These are phyloP conservation scores for Verticillium alfalfae DNA, from an alignment of 2,329 filamentous ascomycete genomes.

Conservation along the genomic window DNA sequence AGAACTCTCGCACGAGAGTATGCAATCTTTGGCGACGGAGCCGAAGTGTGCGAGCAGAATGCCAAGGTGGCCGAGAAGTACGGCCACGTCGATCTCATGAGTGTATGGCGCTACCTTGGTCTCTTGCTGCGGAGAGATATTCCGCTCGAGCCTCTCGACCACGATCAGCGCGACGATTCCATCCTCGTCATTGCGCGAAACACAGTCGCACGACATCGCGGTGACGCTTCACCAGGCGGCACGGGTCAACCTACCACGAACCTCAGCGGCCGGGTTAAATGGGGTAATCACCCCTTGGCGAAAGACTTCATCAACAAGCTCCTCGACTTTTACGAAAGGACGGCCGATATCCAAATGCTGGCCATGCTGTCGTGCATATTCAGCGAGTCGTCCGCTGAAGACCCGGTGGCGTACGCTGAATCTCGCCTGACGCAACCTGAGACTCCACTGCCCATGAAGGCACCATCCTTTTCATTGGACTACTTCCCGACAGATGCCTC, in stretches of 20 bases:
- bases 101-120: conserved; percentile 78
- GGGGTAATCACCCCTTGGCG: conserved; percentile 61
- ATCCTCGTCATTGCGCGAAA: conserved; percentile 64
- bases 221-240: not conserved
- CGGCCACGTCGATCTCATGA: conserved; percentile 65
- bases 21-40: conserved; percentile 74
- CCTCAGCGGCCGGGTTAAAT: conserved; percentile 58
- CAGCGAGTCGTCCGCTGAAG: conserved; percentile 51
- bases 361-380: conserved; percentile 69
- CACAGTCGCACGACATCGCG: conserved; percentile 39
- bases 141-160: conserved; percentile 59
- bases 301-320: conserved; percentile 55
- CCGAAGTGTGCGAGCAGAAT: conserved; percentile 81
- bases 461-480: conserved; percentile 60
- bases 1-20: conserved; percentile 73
- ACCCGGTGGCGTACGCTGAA: conserved; percentile 52
- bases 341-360: conserved; percentile 63
- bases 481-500: conserved; percentile 58
- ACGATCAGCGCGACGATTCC: conserved; percentile 46
- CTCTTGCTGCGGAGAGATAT: conserved; percentile 74
- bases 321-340: conserved; percentile 58
- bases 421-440: conserved; percentile 52
- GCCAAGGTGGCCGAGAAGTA: conserved; percentile 68
- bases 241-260: conserved; percentile 13
- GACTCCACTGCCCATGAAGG: conserved; percentile 60